Percentiles rank a stretch among this genome's conserved stretches.
Conservation (phyloP, 495 filamentous ascomycete genomes). For the Schizothecium vesticola region DNA sequence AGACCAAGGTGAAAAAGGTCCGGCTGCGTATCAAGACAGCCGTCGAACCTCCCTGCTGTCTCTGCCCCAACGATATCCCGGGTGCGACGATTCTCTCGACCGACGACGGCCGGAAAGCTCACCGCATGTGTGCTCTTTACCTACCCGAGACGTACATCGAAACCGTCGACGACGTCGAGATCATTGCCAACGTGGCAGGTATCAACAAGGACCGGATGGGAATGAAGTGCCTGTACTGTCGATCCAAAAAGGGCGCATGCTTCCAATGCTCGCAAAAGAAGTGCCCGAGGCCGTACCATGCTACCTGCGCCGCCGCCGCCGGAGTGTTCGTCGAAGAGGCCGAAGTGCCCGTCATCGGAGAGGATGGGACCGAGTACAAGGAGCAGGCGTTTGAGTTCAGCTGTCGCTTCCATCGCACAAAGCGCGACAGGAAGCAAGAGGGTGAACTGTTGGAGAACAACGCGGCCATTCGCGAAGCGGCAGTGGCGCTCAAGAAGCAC, state of each 20-base stretch:
- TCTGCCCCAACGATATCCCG: slow-evolving; percentile 89
- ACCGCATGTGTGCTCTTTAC: slow-evolving; percentile 84
- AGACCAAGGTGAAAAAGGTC: slow-evolving; percentile 64
- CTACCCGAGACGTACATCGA: slow-evolving; percentile 90
- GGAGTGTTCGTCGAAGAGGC: slow-evolving; percentile 88
- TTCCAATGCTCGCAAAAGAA: slow-evolving; percentile 97
- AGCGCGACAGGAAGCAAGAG: slow-evolving; percentile 66
- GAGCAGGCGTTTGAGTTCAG: slow-evolving; percentile 84
- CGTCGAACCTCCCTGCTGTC: slow-evolving; percentile 76
- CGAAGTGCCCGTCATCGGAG: slow-evolving; percentile 76
- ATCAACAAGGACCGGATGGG: slow-evolving; percentile 85
- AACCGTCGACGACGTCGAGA: slow-evolving; percentile 58
- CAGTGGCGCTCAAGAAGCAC: slow-evolving; percentile 59
- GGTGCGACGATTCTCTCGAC: slow-evolving; percentile 80
- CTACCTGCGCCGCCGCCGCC: slow-evolving; percentile 85
- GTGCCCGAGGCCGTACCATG: slow-evolving; percentile 89
- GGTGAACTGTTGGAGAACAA: slow-evolving; percentile 64
- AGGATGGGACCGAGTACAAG: slow-evolving; percentile 87
- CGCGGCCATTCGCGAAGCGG: slow-evolving; percentile 62
- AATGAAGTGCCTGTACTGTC: slow-evolving; percentile 90
- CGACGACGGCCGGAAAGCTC: slow-evolving; percentile 80
- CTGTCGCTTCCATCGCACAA: slow-evolving; percentile 88
- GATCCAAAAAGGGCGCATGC: slow-evolving; percentile 86
- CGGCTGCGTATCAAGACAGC: slow-evolving; percentile 63
- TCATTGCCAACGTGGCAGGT: slow-evolving; percentile 67